phyloP scores from a whole-genome alignment of 2,329 filamentous ascomycete genomes.

The Xylaria sp. region DNA sequence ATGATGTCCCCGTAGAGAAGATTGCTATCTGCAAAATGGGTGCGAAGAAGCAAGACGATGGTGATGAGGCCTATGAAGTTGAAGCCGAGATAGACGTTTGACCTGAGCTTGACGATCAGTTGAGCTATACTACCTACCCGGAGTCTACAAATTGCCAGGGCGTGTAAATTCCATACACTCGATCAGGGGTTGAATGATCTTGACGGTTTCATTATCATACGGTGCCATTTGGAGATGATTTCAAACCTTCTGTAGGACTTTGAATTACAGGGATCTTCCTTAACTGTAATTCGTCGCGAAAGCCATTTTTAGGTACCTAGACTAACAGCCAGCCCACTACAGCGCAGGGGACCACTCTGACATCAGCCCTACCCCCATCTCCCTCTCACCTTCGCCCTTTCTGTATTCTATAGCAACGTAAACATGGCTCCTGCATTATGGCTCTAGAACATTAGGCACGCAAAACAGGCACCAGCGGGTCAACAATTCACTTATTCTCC shows the following conservation, averaged over 20 bases:
- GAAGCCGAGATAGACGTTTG: constrained; percentile 58
- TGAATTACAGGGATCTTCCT: not conserved
- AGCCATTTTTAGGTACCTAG: too few species aligned
- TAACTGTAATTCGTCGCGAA: not conserved
- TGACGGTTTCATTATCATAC: not conserved
- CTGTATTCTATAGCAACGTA: not conserved
- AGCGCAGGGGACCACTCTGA: constrained; percentile 11
- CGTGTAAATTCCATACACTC: not conserved
- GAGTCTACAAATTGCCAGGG: not conserved
- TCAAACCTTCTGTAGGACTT: constrained; percentile 6
- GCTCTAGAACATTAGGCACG: not conserved
- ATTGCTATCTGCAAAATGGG: constrained; percentile 90
- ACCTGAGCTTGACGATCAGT: constrained; percentile 19
- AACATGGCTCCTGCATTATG: not conserved
- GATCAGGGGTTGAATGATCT: not conserved
- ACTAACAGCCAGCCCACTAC: not conserved
- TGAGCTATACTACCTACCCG: not conserved
- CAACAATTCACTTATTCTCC: not conserved
- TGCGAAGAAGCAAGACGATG: constrained; percentile 72
- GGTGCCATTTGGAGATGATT: not conserved
- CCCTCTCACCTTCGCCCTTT: not conserved
- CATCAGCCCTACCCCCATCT: constrained; percentile 10
- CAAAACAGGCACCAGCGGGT: constrained; percentile 4
- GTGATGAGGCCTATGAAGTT: constrained; percentile 65
- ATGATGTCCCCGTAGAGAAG: constrained; percentile 72